Base-by-base conservation (phyloP, 2,329 filamentous ascomycete species). In the Bimuria novae-zelandiae region DNA sequence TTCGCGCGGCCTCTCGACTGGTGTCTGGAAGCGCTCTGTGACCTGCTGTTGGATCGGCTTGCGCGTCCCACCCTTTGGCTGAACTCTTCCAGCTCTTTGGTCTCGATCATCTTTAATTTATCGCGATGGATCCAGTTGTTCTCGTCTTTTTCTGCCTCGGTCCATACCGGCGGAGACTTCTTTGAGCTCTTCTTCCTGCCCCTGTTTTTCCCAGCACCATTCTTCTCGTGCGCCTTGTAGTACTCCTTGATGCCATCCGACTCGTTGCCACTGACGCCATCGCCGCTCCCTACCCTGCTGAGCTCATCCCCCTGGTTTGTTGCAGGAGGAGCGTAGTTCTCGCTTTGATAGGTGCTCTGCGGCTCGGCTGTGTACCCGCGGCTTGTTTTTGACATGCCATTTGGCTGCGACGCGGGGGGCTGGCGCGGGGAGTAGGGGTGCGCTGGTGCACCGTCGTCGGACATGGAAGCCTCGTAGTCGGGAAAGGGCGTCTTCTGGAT, bases 51-150 rank as follows among this genome's bases (percentile, higher is more conserved):
- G 14, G 70, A 71, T 42, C 73, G 64, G 52, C 70, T 73, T 36
- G 62, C 54, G 40, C 75, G 81, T 52, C 77, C 79, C 76, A 57
- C 85, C 79, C 55, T 78, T 62, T 92, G 86, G 25, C 89, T 90
- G 6, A 89, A 89, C 54, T 89, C 89, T 70, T 91, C 88, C 57
- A 94, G 80, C 74, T 94, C 90, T 66, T 87, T 82, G 62, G 80
- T 93, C 75, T 94, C 90, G 62, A 93, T 94, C 68, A 84, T 84
- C 49, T 89, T 89, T 56, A 94, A 76, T 75, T 93, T 93, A 75
- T 94, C 90, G 51, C 90, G 80, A 68, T 94, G 90, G 63, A 94
- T 93, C 90, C 90, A 94, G 72, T 90, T 88, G 27, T 86, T 89
- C 55, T 84, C 80, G 55, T 88, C 86, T 33, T 65, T 64, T 47